phyloP scores from a whole-genome alignment of 2,329 filamentous ascomycete genomes.

The Aspergillus pseudoterreus region DNA sequence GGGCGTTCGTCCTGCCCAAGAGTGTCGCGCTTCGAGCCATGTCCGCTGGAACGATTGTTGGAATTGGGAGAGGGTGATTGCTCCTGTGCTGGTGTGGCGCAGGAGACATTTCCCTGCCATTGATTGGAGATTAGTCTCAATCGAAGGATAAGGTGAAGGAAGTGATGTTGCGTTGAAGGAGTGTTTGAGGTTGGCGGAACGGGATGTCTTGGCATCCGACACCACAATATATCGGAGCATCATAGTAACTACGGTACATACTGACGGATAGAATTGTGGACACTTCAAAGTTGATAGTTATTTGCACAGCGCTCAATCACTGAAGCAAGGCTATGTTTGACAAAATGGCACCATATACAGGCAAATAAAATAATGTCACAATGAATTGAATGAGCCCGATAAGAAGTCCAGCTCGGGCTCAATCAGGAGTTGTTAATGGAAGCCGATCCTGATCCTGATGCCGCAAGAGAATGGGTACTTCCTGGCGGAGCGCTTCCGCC shows the following conservation, averaged over 20 bases:
- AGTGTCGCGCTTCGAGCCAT: constrained; percentile 23
- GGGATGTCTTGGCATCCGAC: not conserved
- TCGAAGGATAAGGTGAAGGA: not conserved
- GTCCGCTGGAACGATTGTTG: constrained; percentile 24
- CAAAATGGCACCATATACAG: constrained; percentile 3
- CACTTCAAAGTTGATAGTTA: no score
- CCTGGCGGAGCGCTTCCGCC: constrained; percentile 19
- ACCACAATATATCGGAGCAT: not conserved
- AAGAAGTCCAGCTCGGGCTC: not conserved
- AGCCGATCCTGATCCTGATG: constrained; percentile 25
- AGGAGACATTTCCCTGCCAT: constrained; percentile 15
- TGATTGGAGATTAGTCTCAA: not conserved
- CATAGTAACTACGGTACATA: not conserved
- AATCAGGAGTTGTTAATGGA: constrained; percentile 17
- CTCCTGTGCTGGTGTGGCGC: constrained; percentile 5
- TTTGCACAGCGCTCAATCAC: no score
- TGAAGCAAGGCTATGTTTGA: not conserved
- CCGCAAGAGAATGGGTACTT: constrained; percentile 30
- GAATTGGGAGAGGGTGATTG: constrained; percentile 28
- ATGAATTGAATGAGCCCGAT: not conserved
- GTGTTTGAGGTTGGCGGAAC: not conserved
- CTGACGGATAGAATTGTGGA: not conserved
- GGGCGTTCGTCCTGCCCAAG: constrained; percentile 7
- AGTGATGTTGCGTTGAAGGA: not conserved
- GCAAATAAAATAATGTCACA: constrained; percentile 4